Conservation (phyloP, 129 eudicot species). For the Artemisia tridentata region DNA sequence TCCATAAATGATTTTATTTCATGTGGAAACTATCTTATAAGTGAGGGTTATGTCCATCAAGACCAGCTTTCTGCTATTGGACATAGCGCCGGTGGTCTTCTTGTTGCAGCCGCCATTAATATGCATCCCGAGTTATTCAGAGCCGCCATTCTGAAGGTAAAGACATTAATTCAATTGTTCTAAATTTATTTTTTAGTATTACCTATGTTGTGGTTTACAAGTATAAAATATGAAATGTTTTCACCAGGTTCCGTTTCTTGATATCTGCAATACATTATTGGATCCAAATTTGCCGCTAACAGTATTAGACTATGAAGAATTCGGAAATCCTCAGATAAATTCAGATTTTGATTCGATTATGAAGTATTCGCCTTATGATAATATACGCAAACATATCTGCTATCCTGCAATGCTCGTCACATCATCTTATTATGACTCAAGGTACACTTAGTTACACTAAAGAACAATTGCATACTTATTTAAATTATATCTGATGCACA, state of each 20-base stretch:
- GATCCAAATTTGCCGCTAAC: constrained; percentile 86
- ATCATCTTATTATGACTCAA: constrained; percentile 72
- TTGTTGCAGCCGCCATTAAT: constrained; percentile 76
- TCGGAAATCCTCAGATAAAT: constrained; percentile 72
- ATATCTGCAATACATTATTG: constrained; percentile 78
- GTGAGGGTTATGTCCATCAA: constrained; percentile 59
- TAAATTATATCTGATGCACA: not conserved
- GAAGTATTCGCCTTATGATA: constrained; percentile 90
- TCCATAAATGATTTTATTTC: constrained; percentile 77
- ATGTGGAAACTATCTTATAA: constrained; percentile 73
- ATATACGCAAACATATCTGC: constrained; percentile 52
- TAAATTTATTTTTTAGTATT: not conserved
- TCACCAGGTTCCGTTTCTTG: constrained; percentile 87
- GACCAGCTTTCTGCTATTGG: constrained; percentile 63
- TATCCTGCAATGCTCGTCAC: constrained; percentile 80
- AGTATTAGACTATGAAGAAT: constrained; percentile 87
- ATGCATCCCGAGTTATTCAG: constrained; percentile 66
- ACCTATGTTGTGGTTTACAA: not conserved
- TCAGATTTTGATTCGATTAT: constrained; percentile 52
- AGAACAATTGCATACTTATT: not conserved
- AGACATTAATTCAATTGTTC: not conserved
- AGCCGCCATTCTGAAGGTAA: constrained; percentile 80
- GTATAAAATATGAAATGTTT: not conserved
- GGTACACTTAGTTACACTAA: constrained; percentile 38
- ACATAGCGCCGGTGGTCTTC: constrained; percentile 79